A percentile compares a stretch with the other conserved stretches of the same genome.
These are phyloP conservation scores for Salvia splendens DNA, from an alignment of 257 asterid genomes.

Conservation along the genomic window DNA sequence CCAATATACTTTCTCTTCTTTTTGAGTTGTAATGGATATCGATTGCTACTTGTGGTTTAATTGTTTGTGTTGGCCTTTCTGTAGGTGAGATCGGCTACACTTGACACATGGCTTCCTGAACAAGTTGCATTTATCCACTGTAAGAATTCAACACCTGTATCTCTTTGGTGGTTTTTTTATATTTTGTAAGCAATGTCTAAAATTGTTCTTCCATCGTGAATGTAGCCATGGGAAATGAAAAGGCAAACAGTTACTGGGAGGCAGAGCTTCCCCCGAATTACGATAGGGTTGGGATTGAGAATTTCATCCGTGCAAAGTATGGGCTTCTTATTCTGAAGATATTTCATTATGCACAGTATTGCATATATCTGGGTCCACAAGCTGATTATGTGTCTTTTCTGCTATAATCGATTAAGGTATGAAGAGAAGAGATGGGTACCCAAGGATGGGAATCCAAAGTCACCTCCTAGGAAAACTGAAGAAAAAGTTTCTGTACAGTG, in stretches of 20 bases:
- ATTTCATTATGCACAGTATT: conserved; percentile 19
- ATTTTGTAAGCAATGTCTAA: conserved; percentile 4
- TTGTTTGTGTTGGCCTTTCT: conserved; percentile 23
- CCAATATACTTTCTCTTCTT: conserved; percentile 3
- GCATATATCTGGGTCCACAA: conserved; percentile 11
- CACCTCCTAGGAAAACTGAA: conserved; percentile 61
- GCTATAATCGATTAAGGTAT: conserved; percentile 51
- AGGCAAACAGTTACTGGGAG: conserved; percentile 96
- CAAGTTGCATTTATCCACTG: conserved; percentile 97
- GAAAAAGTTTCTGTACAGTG: conserved; percentile 60
- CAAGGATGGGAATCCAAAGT: conserved; percentile 68
- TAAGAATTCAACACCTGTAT: conserved; percentile 46
- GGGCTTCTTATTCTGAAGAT: conserved; percentile 33
- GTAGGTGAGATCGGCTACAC: conserved; percentile 99
- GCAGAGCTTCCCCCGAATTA: conserved; percentile 98
- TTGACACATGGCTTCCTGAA: conserved; percentile 99
- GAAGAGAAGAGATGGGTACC: conserved; percentile 94
- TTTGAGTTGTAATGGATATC: conserved; percentile 16
- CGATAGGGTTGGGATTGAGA: conserved; percentile 98
- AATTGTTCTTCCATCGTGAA: conserved; percentile 31
- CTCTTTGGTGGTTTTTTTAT: conserved; percentile 13
- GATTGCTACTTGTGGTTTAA: conserved; percentile 27
- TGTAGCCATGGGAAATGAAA: conserved; percentile 96
- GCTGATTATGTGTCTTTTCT: conserved; percentile 31
- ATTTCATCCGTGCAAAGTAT: conserved; percentile 99